Evolutionary conservation across 176 grass and related monocot species (phyloP).

Genomic region (Cenchrus fungigraminus): DNA sequence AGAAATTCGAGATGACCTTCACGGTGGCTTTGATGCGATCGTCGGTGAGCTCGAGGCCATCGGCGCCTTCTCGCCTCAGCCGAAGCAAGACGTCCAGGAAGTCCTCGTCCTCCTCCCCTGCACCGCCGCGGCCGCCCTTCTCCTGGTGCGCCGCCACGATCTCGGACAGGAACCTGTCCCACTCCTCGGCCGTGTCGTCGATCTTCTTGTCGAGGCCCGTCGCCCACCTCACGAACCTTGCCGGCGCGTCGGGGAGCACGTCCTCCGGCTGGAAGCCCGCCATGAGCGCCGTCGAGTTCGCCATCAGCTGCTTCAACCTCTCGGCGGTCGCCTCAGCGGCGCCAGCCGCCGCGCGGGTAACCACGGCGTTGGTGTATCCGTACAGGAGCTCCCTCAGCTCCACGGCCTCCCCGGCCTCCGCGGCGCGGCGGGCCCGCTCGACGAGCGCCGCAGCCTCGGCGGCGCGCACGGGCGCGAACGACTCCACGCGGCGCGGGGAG

Average conservation of each 20-base stretch:
- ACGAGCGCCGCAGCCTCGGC: slow-evolving; percentile 23
- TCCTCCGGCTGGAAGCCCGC: neutral
- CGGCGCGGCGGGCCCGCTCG: neutral
- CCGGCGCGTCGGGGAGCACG: slow-evolving; percentile 35
- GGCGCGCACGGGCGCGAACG: neutral
- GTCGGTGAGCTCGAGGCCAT: slow-evolving; percentile 33
- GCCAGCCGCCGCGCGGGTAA: slow-evolving; percentile 27
- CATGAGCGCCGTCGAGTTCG: slow-evolving; percentile 1
- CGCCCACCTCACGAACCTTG: slow-evolving; percentile 20
- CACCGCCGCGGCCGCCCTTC: neutral
- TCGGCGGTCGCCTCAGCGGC: neutral
- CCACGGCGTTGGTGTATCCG: slow-evolving; percentile 49
- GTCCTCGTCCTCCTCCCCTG: slow-evolving; percentile 21
- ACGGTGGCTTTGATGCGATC: slow-evolving; percentile 42
- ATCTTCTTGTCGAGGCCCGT: slow-evolving; percentile 43
- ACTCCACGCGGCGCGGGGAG: neutral
- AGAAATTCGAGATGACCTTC: neutral
- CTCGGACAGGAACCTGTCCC: slow-evolving; percentile 36
- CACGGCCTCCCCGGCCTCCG: slow-evolving; percentile 19
- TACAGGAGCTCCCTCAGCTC: slow-evolving; percentile 44
- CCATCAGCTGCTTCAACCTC: slow-evolving; percentile 34
- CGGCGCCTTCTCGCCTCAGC: slow-evolving; percentile 18
- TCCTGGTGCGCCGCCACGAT: slow-evolving; percentile 48
- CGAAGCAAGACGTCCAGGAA: slow-evolving; percentile 50
- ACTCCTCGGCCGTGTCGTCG: slow-evolving; percentile 11